These are phyloP conservation scores for Penicillium glabrum DNA, from an alignment of 2,329 filamentous ascomycete genomes.

Conservation along the genomic window DNA sequence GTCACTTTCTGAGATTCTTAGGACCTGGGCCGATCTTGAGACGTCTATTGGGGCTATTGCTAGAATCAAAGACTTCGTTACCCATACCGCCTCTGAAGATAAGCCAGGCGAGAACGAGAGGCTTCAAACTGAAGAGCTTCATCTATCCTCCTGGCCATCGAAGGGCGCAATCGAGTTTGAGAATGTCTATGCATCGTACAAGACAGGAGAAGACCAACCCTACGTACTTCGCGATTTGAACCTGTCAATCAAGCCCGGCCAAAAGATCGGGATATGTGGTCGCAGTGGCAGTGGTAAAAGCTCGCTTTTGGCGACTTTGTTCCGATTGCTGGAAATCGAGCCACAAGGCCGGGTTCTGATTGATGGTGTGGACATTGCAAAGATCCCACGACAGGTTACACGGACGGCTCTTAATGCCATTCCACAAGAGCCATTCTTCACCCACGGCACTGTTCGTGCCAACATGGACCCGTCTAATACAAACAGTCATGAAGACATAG, in stretches of 20 bases:
- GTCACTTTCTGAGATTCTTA: conserved; percentile 43
- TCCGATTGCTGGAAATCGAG: conserved; percentile 1
- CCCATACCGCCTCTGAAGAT: background rate
- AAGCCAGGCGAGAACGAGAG: background rate
- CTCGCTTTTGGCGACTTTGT: background rate
- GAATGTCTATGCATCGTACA: conserved; percentile 1
- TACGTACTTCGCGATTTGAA: conserved; percentile 1
- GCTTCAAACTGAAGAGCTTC: background rate
- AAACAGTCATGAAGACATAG: background rate
- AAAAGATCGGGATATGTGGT: conserved; percentile 16
- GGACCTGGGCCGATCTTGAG: conserved; percentile 54
- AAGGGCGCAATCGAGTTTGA: background rate
- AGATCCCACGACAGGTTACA: background rate
- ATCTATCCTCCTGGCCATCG: background rate
- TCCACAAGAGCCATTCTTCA: conserved; percentile 6
- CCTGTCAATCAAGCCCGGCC: conserved; percentile 1
- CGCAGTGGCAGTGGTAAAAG: conserved; percentile 40
- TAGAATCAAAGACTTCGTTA: conserved; percentile 4
- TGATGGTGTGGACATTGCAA: conserved; percentile 5
- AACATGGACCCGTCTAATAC: conserved; percentile 2
- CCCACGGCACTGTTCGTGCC: background rate
- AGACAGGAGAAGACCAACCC: background rate
- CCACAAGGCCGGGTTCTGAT: background rate
- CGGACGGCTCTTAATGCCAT: conserved; percentile 1
- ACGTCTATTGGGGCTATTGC: conserved; percentile 54